Evolutionary conservation across 768 basidiomycete genomes (phyloP).

Genomic region (Phanerochaete sordida): DNA sequence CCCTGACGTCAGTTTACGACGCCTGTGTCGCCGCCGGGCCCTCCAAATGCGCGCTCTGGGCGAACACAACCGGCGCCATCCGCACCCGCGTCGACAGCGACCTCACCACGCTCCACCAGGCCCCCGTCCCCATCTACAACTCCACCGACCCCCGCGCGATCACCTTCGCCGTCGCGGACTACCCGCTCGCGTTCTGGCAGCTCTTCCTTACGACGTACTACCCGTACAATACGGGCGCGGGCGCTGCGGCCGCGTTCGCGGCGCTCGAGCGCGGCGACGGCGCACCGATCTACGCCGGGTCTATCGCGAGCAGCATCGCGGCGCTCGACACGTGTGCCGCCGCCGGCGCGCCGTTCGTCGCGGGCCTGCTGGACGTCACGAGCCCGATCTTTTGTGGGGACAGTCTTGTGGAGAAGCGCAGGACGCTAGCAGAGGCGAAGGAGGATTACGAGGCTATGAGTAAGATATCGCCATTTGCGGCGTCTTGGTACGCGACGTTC

Average conservation of each 20-base stretch:
- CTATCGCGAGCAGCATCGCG: neutral
- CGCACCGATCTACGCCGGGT: neutral
- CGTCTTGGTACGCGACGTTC: neutral
- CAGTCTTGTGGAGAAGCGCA: neutral
- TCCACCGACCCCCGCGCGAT: neutral
- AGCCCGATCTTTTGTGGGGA: neutral
- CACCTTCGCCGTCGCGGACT: constrained; percentile 8
- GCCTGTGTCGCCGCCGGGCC: constrained; percentile 20
- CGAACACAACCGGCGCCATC: constrained; percentile 16
- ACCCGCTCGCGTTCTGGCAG: neutral
- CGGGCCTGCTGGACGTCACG: neutral
- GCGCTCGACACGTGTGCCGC: neutral
- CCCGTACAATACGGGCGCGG: neutral
- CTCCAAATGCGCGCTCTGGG: constrained; percentile 21
- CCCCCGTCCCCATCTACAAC: constrained; percentile 5
- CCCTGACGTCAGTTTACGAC: constrained; percentile 19
- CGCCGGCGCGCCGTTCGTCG: neutral
- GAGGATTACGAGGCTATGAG: neutral
- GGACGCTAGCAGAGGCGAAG: neutral
- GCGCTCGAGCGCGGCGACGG: constrained; percentile 6
- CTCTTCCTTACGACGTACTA: constrained; percentile 4
- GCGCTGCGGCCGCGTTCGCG: neutral
- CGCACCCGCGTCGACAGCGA: constrained; percentile 12
- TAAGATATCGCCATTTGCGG: neutral
- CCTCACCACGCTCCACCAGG: neutral